These are phyloP conservation scores for Scenedesmus sp. DNA, from an alignment of 163 green algal genomes.

Conservation along the genomic window DNA sequence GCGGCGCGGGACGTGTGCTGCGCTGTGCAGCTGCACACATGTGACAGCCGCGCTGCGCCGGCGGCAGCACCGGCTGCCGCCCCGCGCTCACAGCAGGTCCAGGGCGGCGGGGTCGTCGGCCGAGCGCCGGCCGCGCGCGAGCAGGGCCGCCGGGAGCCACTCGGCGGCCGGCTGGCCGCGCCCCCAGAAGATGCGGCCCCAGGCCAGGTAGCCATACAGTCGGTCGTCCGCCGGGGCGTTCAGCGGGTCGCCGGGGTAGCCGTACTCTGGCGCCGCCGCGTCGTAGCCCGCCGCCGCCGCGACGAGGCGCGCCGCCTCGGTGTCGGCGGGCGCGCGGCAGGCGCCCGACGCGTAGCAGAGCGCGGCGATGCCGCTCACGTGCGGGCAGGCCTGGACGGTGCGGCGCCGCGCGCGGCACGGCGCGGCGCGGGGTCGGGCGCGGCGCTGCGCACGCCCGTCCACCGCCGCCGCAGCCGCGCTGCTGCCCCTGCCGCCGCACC, in stretches of 20 bases:
- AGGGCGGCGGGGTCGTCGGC: no score
- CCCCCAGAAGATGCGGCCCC: slow-evolving; percentile 23
- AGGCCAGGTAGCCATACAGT: slow-evolving; percentile 33
- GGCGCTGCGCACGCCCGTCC: no score
- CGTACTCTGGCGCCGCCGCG: background rate
- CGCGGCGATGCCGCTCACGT: slow-evolving; percentile 42
- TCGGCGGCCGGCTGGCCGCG: background rate
- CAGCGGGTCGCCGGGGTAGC: slow-evolving; percentile 15
- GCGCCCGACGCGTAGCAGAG: slow-evolving; percentile 34
- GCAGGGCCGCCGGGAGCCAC: no score
- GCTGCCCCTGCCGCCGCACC: no score
- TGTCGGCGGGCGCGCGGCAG: slow-evolving; percentile 1
- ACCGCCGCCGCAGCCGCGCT: no score
- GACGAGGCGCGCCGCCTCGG: background rate
- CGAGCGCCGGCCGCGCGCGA: no score
- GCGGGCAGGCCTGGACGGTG: slow-evolving; percentile 17
- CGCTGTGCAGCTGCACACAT: no score
- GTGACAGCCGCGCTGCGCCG: no score
- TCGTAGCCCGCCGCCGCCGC: background rate
- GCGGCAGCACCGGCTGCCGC: background rate
- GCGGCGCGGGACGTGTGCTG: no score
- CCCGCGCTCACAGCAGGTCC: no score
- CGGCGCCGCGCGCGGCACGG: background rate
- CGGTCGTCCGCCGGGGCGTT: slow-evolving; percentile 6
- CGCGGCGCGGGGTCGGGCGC: no score